A percentile compares a stretch with the other conserved stretches of the same genome.
phyloP scores from a whole-genome alignment of 2,329 filamentous ascomycete genomes.

The Ophiostoma populinum region DNA sequence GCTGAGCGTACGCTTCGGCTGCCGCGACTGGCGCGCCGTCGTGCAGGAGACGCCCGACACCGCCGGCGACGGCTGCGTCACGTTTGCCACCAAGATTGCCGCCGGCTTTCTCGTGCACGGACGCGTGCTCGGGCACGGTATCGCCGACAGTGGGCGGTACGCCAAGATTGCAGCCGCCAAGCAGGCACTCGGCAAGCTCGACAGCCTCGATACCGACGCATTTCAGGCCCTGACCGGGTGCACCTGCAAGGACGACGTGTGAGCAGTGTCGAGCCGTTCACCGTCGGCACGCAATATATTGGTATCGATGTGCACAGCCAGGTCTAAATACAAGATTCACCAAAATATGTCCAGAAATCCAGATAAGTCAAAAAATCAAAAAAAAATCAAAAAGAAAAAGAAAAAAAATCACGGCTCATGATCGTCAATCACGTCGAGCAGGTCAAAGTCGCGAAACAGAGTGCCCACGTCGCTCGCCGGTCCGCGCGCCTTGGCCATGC shows the following conservation, averaged over 20 bases:
- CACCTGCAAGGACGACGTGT: constrained; percentile 31
- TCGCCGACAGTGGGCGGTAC: constrained; percentile 48
- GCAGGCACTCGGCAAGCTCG: constrained; percentile 32
- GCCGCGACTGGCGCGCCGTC: constrained; percentile 39
- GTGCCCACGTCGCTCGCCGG: constrained; percentile 13
- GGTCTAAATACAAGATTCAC: no score
- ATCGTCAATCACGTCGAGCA: constrained; percentile 18
- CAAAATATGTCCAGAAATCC: no score
- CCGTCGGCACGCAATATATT: no score
- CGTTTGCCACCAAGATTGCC: constrained; percentile 28
- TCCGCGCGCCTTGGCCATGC: constrained; percentile 9
- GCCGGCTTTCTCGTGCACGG: constrained; percentile 66
- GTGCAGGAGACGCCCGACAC: constrained; percentile 29
- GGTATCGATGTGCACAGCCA: no score
- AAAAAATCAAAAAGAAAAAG: neutral
- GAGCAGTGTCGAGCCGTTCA: no score
- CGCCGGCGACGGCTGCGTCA: constrained; percentile 15
- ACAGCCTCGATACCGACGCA: constrained; percentile 29
- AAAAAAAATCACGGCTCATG: constrained; percentile 12
- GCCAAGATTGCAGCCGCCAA: constrained; percentile 54
- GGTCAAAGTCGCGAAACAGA: constrained; percentile 22
- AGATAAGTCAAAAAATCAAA: neutral
- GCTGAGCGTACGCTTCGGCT: constrained; percentile 48
- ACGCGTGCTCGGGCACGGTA: constrained; percentile 42
- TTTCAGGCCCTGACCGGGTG: constrained; percentile 48